Evolutionary conservation across 495 filamentous ascomycete genomes (phyloP).

Genomic region (Xylaria acuta): DNA sequence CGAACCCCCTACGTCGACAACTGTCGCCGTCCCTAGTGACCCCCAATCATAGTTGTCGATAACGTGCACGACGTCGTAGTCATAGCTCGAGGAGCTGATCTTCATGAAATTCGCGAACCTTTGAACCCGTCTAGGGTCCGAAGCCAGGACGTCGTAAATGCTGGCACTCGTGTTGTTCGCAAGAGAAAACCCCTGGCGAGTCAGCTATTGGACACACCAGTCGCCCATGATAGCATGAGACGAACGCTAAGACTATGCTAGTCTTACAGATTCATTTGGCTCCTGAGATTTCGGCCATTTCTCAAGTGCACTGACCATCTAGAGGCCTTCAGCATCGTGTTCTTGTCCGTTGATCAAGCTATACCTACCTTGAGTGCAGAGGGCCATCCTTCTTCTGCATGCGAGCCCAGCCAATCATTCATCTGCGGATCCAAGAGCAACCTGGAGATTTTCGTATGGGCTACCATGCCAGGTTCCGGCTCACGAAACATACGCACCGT

Average conservation of each 20-base stretch:
- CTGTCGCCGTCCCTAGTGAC: conserved; percentile 15
- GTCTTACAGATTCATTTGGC: conserved; percentile 39
- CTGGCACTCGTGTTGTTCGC: conserved; percentile 11
- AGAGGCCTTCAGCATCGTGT: background rate
- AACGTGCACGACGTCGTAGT: conserved; percentile 6
- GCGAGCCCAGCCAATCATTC: conserved; percentile 43
- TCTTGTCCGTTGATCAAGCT: background rate
- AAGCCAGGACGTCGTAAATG: background rate
- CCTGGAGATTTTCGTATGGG: conserved; percentile 42
- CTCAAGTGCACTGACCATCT: conserved; percentile 36
- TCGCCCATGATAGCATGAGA: background rate
- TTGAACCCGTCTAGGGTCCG: background rate
- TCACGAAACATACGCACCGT: conserved; percentile 55
- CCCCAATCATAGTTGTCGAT: conserved; percentile 34
- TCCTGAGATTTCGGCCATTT: conserved; percentile 37
- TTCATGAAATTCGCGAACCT: conserved; percentile 26
- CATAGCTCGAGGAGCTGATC: background rate
- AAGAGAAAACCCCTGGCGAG: conserved; percentile 36
- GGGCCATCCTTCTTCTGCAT: conserved; percentile 32
- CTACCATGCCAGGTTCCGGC: conserved; percentile 32
- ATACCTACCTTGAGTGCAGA: conserved; percentile 19
- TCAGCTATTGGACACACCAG: background rate
- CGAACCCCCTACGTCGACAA: conserved; percentile 43
- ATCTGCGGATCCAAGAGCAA: conserved; percentile 35
- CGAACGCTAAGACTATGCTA: background rate